phyloP scores from a whole-genome alignment of 768 basidiomycete genomes.

The Lepiota subincarnata region DNA sequence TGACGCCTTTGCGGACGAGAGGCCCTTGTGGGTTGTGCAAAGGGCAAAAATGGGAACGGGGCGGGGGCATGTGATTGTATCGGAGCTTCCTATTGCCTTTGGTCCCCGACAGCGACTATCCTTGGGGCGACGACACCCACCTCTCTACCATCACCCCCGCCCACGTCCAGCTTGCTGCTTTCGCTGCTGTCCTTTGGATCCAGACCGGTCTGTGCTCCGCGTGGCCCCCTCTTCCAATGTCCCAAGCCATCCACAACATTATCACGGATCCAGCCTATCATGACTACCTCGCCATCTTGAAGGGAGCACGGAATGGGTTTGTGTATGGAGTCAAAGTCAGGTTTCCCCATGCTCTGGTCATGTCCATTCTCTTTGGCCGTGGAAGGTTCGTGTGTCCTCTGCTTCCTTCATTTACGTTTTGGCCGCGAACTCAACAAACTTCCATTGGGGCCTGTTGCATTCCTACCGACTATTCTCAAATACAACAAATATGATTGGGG shows the following conservation, averaged over 20 bases:
- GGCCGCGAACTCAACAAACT: conserved; percentile 10
- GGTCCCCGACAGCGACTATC: not conserved
- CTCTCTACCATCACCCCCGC: conserved; percentile 5
- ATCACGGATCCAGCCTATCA: conserved; percentile 74
- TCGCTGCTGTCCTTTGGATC: conserved; percentile 1
- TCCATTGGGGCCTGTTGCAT: not conserved
- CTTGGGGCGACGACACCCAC: conserved; percentile 13
- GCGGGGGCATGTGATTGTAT: conserved; percentile 18
- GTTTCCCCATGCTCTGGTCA: conserved; percentile 94
- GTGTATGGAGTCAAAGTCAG: conserved; percentile 89
- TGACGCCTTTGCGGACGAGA: no score
- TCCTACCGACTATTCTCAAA: conserved; percentile 1
- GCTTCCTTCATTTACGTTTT: conserved; percentile 6
- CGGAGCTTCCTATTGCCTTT: not conserved
- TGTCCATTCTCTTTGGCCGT: conserved; percentile 91
- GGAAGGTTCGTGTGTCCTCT: conserved; percentile 68
- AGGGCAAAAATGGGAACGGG: not conserved
- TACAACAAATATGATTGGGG: not conserved
- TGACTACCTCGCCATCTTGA: conserved; percentile 88
- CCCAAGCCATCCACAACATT: conserved; percentile 35
- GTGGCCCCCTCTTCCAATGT: conserved; percentile 6
- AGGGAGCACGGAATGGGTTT: conserved; percentile 89
- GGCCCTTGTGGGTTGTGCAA: not conserved
- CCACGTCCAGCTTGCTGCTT: not conserved
- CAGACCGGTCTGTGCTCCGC: not conserved